Evolutionary conservation across 2,329 filamentous ascomycete species (phyloP).

Genomic region (Pseudohalonectria lignicola): DNA sequence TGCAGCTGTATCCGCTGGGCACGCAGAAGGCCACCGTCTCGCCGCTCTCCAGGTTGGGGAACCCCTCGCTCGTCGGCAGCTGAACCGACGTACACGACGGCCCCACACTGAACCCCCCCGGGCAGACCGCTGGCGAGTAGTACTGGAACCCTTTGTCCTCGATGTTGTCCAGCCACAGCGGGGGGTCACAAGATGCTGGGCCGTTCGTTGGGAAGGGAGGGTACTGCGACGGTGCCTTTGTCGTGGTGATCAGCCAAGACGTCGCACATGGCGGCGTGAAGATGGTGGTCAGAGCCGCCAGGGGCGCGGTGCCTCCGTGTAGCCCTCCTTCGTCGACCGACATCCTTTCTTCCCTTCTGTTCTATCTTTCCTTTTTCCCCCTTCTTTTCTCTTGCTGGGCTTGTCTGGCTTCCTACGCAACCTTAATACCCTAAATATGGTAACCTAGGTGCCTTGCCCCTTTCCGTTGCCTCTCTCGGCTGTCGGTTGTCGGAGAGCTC

Average conservation of each 20-base stretch:
- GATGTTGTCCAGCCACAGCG: slow-evolving; percentile 22
- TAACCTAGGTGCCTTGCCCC: no score
- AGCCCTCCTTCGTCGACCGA: not conserved
- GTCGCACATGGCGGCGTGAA: slow-evolving; percentile 26
- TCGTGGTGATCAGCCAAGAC: slow-evolving; percentile 28
- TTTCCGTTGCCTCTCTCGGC: no score
- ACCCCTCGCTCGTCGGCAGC: slow-evolving; percentile 5
- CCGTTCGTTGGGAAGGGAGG: slow-evolving; percentile 15
- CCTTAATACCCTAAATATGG: no score
- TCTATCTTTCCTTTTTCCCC: not conserved
- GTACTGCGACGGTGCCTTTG: slow-evolving; percentile 24
- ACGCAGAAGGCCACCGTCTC: slow-evolving; percentile 13
- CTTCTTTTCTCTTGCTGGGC: not conserved
- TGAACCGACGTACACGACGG: slow-evolving; percentile 13
- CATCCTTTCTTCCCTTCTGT: not conserved
- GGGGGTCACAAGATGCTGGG: slow-evolving; percentile 21
- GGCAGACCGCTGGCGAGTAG: slow-evolving; percentile 29
- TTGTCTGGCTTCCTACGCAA: no score
- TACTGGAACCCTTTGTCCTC: slow-evolving; percentile 9
- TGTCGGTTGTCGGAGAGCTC: no score
- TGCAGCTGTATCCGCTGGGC: slow-evolving; percentile 24
- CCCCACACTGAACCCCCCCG: slow-evolving; percentile 22
- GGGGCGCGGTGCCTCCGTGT: slow-evolving; percentile 15
- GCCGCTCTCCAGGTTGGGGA: slow-evolving; percentile 6
- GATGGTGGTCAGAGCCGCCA: slow-evolving; percentile 26